These are phyloP conservation scores for Botrytis hyacinthi DNA, from an alignment of 2,329 filamentous ascomycete species.

Conservation along the genomic window DNA sequence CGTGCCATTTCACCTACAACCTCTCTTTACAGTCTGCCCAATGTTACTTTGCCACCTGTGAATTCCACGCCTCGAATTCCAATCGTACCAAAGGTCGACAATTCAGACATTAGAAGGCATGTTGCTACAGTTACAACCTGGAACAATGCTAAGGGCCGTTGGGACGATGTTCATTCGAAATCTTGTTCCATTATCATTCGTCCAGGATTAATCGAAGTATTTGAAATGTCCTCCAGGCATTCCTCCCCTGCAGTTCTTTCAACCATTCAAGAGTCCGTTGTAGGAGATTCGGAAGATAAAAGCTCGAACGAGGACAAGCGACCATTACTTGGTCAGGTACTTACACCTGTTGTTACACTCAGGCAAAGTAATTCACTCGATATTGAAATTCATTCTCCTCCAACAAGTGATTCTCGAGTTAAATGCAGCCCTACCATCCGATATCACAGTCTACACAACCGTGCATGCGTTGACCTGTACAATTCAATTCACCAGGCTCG, in stretches of 20 bases:
- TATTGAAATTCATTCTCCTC: conserved; percentile 87
- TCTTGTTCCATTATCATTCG: conserved; percentile 55
- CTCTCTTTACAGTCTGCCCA: conserved; percentile 21
- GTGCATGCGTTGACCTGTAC: conserved; percentile 81
- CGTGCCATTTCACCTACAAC: conserved; percentile 17
- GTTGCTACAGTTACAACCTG: conserved; percentile 60
- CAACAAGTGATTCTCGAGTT: conserved; percentile 69
- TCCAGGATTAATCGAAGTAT: conserved; percentile 59
- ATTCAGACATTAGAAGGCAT: conserved; percentile 42
- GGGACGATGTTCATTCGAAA: conserved; percentile 56
- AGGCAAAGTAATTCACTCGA: conserved; percentile 89
- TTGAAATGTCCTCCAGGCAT: conserved; percentile 43
- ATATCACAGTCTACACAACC: conserved; percentile 74
- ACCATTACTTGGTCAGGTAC: conserved; percentile 69
- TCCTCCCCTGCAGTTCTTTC: conserved; percentile 11
- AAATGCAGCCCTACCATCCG: conserved; percentile 64
- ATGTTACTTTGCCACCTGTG: conserved; percentile 67
- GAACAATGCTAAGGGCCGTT: conserved; percentile 57
- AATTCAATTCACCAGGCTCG: conserved; percentile 82
- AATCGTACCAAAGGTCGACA: conserved; percentile 41
- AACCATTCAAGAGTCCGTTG: conserved; percentile 18
- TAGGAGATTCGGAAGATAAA: conserved; percentile 22
- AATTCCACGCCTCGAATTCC: conserved; percentile 78
- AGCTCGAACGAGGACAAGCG: conserved; percentile 37
- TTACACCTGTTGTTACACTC: conserved; percentile 88